Percentiles rank a stretch among this genome's conserved stretches.
These are phyloP conservation scores for Heracleum sosnowskyi DNA, from an alignment of 129 eudicot species.

Conservation along the genomic window DNA sequence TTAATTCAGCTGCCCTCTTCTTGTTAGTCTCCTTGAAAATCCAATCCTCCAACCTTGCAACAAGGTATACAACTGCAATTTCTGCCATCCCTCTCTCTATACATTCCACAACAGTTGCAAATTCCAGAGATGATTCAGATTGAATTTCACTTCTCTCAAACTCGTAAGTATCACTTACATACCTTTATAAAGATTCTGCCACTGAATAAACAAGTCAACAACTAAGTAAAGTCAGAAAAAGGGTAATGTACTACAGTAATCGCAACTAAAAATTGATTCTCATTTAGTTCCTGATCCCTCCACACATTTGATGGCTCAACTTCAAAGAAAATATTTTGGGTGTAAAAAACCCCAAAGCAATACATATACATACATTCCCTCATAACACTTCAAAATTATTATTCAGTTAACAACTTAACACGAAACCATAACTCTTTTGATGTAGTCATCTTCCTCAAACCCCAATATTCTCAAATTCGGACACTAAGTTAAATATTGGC, in stretches of 20 bases:
- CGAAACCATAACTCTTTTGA: too few relatives aligned
- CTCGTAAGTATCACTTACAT: background rate
- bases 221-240: background rate
- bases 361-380: background rate
- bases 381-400: background rate
- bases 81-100: constrained; percentile 11
- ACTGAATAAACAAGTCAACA: constrained; percentile 1
- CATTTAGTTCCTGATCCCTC: background rate
- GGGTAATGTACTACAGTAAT: background rate
- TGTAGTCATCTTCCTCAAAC: background rate
- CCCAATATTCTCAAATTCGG: background rate
- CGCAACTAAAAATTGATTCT: background rate
- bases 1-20: constrained; percentile 10
- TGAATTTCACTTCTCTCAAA: background rate
- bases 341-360: background rate
- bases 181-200: background rate
- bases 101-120: background rate
- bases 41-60: constrained; percentile 17
- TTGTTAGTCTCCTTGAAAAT: constrained; percentile 17
- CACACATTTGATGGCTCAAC: background rate
- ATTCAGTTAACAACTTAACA: background rate
- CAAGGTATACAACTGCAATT: constrained; percentile 15
- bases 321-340: background rate
- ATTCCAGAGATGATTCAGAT: background rate
- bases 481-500: background rate